Conservation (phyloP, 768 basidiomycete species). For the Boletus rex-veris region DNA sequence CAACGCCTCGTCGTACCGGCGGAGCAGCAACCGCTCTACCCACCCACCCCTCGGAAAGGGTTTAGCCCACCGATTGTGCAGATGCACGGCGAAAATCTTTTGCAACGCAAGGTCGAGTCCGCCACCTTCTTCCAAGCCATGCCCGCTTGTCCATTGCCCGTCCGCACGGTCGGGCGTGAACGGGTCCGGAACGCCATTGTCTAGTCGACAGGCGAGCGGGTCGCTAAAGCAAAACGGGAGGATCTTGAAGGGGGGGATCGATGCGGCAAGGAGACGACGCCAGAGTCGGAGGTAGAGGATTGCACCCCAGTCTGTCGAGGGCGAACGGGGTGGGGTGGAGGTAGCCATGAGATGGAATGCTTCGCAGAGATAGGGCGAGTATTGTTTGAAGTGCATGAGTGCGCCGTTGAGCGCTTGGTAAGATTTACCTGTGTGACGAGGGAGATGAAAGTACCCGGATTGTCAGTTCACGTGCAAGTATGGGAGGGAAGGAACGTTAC, state of each 20-base stretch:
- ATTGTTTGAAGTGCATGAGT: constrained; percentile 84
- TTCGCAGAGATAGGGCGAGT: constrained; percentile 96
- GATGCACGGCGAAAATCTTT: constrained; percentile 81
- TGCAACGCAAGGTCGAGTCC: constrained; percentile 57
- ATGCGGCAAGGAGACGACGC: constrained; percentile 71
- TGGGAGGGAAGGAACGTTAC: constrained; percentile 38
- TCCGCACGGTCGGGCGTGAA: constrained; percentile 56
- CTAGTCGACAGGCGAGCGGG: constrained; percentile 81
- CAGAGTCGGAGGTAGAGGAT: constrained; percentile 88
- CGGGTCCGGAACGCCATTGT: constrained; percentile 91
- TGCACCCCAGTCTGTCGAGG: constrained; percentile 92
- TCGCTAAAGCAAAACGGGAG: constrained; percentile 96
- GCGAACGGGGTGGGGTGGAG: constrained; percentile 67
- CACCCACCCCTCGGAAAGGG: constrained; percentile 77
- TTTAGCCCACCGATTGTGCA: constrained; percentile 96
- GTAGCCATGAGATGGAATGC: constrained; percentile 88
- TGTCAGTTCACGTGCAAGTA: constrained; percentile 2
- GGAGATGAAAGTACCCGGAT: not conserved
- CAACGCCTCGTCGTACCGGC: constrained; percentile 48
- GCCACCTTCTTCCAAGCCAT: constrained; percentile 58
- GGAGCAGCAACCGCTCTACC: constrained; percentile 77
- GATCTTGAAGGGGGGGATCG: constrained; percentile 83
- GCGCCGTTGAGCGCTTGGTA: constrained; percentile 88
- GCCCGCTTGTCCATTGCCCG: constrained; percentile 55
- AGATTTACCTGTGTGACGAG: constrained; percentile 50